Evolutionary conservation across 1,284 basidiomycete species (phyloP), one percentile per base, ranked within the genome.

Genomic region (Ganoderma meredithae): DNA sequence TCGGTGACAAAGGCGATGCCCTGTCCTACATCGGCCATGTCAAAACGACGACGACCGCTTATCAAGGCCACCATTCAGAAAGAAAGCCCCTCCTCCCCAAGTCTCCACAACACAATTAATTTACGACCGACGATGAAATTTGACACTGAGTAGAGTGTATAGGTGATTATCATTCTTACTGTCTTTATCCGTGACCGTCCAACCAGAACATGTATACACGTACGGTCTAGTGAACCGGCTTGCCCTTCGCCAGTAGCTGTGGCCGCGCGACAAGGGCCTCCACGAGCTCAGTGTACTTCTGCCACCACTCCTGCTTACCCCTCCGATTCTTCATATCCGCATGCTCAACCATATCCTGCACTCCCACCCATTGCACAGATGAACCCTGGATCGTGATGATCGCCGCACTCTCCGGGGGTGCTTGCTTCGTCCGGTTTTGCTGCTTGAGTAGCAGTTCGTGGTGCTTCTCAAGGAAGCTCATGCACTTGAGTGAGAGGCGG

Each of bases 301-400:
- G 80, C 98, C 97, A 99, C 95, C 96, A 97, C 63, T 84, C 82
- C 43, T 84, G 81, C 80, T 90, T 94, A 0, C 95, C 96, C 71
- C 95, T 82, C 67, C 97, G 85, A 78, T 96, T 91, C 83, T 89
- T 90, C 90, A 97, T 94, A 81, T 99, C 97, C 27, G 97, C 95
- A 64, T 95, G 90, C 70, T 84, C 81, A 62, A 94, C 84, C 88
- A 99, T 95, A 73, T 95, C 94, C 71, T 88, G 84, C 69, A 96
- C 93, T 0, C 92, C 87, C 4, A 96, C 94, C 87, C 95, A 96
- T 70, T 89, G 83, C 71, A 99, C 86, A 40, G 86, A 82, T 65
- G 91, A 90, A 19, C 93, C 88, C 78, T 97, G 93, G 73, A 99
- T 94, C 22, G 95, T 96, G 75, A 98, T 98, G 71, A 98, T 93